These are phyloP conservation scores for Hygrocybe punicea DNA, from an alignment of 768 basidiomycete species.

Conservation along the genomic window DNA sequence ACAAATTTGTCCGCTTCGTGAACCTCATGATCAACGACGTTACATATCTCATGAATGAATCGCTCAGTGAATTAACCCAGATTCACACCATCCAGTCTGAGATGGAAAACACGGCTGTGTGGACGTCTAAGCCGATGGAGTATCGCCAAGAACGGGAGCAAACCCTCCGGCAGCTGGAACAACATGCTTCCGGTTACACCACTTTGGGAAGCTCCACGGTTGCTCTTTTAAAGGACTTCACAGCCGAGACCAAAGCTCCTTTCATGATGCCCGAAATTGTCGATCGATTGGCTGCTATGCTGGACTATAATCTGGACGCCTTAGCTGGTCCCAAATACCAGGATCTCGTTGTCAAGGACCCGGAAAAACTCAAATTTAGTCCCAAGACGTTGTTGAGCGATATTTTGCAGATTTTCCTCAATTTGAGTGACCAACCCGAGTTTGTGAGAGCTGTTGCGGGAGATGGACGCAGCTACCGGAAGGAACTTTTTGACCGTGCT, in stretches of 20 bases:
- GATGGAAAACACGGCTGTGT: conserved; percentile 72
- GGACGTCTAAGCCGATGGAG: conserved; percentile 61
- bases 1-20: conserved; percentile 92
- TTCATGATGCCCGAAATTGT: conserved; percentile 98
- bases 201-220: conserved; percentile 86
- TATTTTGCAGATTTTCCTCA: conserved; percentile 86
- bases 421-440: conserved; percentile 72
- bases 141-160: conserved; percentile 83
- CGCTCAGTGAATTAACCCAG: conserved; percentile 80
- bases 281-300: conserved; percentile 90
- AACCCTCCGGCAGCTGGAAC: conserved; percentile 74
- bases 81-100: conserved; percentile 84
- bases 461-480: conserved; percentile 91
- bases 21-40: conserved; percentile 99
- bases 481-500: conserved; percentile 78
- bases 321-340: conserved; percentile 87
- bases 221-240: conserved; percentile 87
- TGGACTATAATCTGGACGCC: conserved; percentile 89
- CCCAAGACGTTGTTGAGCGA: conserved; percentile 80
- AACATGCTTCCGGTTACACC: conserved; percentile 81
- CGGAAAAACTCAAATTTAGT: conserved; percentile 86
- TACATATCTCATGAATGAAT: conserved; percentile 97
- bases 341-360: conserved; percentile 79
- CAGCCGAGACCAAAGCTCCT: conserved; percentile 84
- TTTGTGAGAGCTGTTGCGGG: conserved; percentile 86